Percentiles rank a stretch among this genome's conserved stretches.
These are phyloP conservation scores for Protea cynaroides DNA, from an alignment of 164 flowering plant genomes.

Conservation along the genomic window DNA sequence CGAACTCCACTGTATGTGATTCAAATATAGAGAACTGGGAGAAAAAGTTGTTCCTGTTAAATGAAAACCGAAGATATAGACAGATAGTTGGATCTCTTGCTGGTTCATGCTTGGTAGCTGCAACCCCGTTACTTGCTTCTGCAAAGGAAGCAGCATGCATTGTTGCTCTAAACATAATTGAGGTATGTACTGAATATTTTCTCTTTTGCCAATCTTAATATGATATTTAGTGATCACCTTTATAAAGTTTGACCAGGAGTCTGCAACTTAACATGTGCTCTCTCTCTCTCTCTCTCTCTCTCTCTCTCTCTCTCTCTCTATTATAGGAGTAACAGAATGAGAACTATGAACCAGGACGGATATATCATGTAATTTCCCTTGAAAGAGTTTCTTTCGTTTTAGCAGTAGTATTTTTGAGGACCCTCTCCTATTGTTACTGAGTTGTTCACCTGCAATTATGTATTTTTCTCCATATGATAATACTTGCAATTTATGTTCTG, in stretches of 20 bases:
- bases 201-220: not conserved
- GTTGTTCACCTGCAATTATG: no score
- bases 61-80: slow-evolving; percentile 61
- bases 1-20: slow-evolving; percentile 10
- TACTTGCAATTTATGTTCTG: no score
- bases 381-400: no score
- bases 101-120: slow-evolving; percentile 65
- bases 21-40: slow-evolving; percentile 48
- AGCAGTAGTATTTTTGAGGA: not conserved
- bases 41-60: slow-evolving; percentile 45
- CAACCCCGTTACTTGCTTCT: slow-evolving; percentile 74
- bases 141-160: slow-evolving; percentile 48
- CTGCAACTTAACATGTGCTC: not conserved
- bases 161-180: slow-evolving; percentile 65
- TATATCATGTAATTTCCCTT: no score
- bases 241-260: not conserved
- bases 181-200: slow-evolving; percentile 37
- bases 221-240: not conserved
- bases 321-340: no score
- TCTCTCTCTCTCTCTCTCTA: no score
- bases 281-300: not conserved
- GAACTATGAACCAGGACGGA: no score
- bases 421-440: no score
- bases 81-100: slow-evolving; percentile 72
- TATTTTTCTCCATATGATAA: no score